Evolutionary conservation across 2,329 filamentous ascomycete genomes (phyloP), one percentile per base, ranked within the genome.

Genomic region (Botrytis tulipae): DNA sequence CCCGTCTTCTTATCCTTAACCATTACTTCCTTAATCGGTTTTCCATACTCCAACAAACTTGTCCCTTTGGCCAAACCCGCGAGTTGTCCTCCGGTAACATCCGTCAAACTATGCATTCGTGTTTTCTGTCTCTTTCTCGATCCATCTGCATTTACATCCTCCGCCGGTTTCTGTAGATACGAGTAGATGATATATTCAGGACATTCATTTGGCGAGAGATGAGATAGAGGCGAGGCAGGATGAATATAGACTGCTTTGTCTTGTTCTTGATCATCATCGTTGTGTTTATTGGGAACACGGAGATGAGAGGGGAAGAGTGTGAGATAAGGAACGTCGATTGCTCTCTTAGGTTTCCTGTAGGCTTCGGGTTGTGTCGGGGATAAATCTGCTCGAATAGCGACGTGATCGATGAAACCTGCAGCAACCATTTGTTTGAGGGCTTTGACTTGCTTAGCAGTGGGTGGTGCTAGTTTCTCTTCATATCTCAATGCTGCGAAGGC

Each of bases 301-400:
- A 85, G 80, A 61, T 89, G 81, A 75, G 93, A 85, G 0, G 94
- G 91, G 77, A 95, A 89, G 7, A 99, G 89, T 0, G 96, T 94
- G 10, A 97, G 82, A 80, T 98, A 99, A 0, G 95, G 93, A 4
- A 98, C 93, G 78, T 98, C 94, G 76, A 96, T 97, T 2, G 95
- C 93, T n/a, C 94, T 89, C 69, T 89, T 90, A 0, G 95, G 93
- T 75, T 92, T 93, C 29, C 91, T 87, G 63, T 86, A 83, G 71
- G 87, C 83, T 75, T 91, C 90, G 0, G 91, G 90, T 0, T 93
- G 92, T 20, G 87, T 87, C 0, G 94, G 93, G 0, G 93, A 87
- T n/a, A 94, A 85, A 82, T 99, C 95, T 6, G 93, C 93, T 74
- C 96, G 93, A 78, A 98, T 94, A 63, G 96, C 96, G 59, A 99